phyloP scores from a whole-genome alignment of 2,329 filamentous ascomycete species.

The Phyllosticta ampelicida region DNA sequence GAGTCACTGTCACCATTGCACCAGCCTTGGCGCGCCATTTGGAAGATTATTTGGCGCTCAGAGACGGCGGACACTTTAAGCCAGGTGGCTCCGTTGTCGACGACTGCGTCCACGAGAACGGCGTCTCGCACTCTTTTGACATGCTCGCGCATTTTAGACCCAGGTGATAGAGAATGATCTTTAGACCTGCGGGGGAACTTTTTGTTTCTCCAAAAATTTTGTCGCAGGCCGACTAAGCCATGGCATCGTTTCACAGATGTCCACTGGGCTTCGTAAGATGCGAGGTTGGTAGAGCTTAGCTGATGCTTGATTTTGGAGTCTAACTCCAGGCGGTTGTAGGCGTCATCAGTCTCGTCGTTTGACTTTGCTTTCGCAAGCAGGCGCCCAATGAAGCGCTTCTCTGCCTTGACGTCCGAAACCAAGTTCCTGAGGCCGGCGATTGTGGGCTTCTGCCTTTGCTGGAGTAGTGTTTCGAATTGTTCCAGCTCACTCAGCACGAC shows the following conservation, averaged over 20 bases:
- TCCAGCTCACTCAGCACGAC: slow-evolving; percentile 6
- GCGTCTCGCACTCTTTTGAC: slow-evolving; percentile 32
- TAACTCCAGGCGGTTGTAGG: slow-evolving; percentile 4
- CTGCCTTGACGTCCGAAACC: slow-evolving; percentile 6
- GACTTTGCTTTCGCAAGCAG: slow-evolving; percentile 1
- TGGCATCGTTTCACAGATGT: slow-evolving; percentile 46
- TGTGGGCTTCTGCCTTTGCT: neutral
- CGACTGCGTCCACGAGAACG: slow-evolving; percentile 54
- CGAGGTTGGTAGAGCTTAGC: slow-evolving; percentile 54
- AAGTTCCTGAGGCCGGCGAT: slow-evolving; percentile 1
- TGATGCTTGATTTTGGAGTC: slow-evolving; percentile 38
- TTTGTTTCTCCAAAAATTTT: slow-evolving; percentile 23
- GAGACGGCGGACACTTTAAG: slow-evolving; percentile 58
- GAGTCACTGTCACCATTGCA: slow-evolving; percentile 39
- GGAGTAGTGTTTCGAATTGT: neutral
- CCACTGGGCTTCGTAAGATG: slow-evolving; percentile 56
- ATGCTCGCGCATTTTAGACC: neutral
- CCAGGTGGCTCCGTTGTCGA: slow-evolving; percentile 53
- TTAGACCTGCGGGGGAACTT: neutral
- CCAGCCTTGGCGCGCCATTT: slow-evolving; percentile 59
- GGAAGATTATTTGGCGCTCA: slow-evolving; percentile 52
- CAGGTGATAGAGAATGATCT: neutral
- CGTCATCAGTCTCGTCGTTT: neutral
- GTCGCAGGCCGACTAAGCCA: slow-evolving; percentile 45
- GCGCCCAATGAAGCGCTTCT: slow-evolving; percentile 9